Percentiles rank a stretch among this genome's conserved stretches.
Conservation (phyloP, 352 stramenopile genomes). For the Globisporangium spinosum region DNA sequence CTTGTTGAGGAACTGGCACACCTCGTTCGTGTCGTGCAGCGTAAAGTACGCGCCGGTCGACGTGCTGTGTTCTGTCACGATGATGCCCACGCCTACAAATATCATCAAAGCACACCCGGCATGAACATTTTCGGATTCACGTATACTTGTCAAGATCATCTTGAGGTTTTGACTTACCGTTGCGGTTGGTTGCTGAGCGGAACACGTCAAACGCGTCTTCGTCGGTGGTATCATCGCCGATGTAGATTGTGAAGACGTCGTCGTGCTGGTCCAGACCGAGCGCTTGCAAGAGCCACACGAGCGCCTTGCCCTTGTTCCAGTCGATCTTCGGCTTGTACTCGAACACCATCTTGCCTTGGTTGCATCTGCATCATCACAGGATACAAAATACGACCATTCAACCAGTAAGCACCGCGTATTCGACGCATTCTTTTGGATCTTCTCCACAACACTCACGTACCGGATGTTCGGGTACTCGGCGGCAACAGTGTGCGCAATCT, state of each 20-base stretch:
- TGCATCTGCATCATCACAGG: slow-evolving; percentile 36
- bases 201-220: slow-evolving; percentile 85
- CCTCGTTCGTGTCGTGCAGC: slow-evolving; percentile 70
- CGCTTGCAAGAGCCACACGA: slow-evolving; percentile 81
- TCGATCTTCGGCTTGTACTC: slow-evolving; percentile 90
- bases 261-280: slow-evolving; percentile 67
- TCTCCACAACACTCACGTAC: slow-evolving; percentile 22
- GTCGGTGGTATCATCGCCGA: slow-evolving; percentile 89
- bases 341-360: slow-evolving; percentile 88
- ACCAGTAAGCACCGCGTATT: background rate
- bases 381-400: background rate
- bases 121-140: background rate
- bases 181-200: slow-evolving; percentile 38
- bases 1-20: slow-evolving; percentile 70
- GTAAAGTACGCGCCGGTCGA: slow-evolving; percentile 70
- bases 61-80: slow-evolving; percentile 74
- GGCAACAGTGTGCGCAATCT: slow-evolving; percentile 37
- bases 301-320: slow-evolving; percentile 91
- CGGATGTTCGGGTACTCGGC: slow-evolving; percentile 55
- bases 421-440: background rate
- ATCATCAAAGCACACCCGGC: background rate
- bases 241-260: slow-evolving; percentile 90
- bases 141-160: background rate
- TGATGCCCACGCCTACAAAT: slow-evolving; percentile 60
- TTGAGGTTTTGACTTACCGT: slow-evolving; percentile 24